Evolutionary conservation across 352 stramenopile genomes (phyloP).

Genomic region (Pythium aristosporum): DNA sequence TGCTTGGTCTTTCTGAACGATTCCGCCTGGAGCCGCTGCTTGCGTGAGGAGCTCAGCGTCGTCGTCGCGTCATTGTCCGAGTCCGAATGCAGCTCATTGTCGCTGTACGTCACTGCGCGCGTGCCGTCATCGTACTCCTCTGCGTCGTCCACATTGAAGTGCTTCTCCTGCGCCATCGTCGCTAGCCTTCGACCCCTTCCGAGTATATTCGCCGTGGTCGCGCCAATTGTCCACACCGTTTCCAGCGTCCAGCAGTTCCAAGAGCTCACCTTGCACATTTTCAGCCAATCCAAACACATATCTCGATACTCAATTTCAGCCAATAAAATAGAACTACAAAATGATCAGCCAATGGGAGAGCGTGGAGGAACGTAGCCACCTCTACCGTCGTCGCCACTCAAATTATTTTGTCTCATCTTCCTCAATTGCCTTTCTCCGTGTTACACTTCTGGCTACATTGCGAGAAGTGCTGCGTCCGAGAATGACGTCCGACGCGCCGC

Average conservation of each 20-base stretch:
- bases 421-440: conserved; percentile 3
- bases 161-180: conserved; percentile 48
- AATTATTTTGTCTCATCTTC: conserved; percentile 23
- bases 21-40: conserved; percentile 50
- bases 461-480: neutral
- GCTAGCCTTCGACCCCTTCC: neutral
- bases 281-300: conserved; percentile 11
- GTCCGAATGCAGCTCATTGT: conserved; percentile 26
- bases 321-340: conserved; percentile 1
- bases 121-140: conserved; percentile 85
- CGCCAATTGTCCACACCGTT: conserved; percentile 11
- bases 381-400: conserved; percentile 17
- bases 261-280: neutral
- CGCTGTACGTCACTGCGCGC: conserved; percentile 47
- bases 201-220: neutral
- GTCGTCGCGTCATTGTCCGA: conserved; percentile 35
- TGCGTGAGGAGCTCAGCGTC: conserved; percentile 45
- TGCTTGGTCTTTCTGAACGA: conserved; percentile 29
- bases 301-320: conserved; percentile 24
- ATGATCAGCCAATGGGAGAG: conserved; percentile 36
- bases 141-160: conserved; percentile 78
- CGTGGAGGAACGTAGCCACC: conserved; percentile 14
- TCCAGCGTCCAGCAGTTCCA: conserved; percentile 34
- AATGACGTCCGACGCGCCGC: conserved; percentile 1
- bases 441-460: conserved; percentile 1